These are phyloP conservation scores for Ottelia alismoides DNA, from an alignment of 106 monocot genomes.

Conservation along the genomic window DNA sequence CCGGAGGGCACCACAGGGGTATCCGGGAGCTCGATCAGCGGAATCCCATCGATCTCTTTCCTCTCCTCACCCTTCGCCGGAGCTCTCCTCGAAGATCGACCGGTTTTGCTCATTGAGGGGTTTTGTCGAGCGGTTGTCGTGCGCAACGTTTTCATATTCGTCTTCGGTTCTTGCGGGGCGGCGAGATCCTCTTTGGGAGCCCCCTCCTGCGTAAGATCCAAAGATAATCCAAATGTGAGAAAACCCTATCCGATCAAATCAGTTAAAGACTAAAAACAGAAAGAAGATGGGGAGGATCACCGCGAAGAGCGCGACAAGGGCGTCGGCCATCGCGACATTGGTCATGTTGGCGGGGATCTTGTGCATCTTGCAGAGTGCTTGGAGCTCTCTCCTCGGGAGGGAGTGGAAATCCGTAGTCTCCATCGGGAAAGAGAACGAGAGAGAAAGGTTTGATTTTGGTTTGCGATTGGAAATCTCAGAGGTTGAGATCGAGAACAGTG, in stretches of 20 bases:
- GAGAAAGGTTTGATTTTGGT: too few species aligned
- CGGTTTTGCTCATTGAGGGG: background rate
- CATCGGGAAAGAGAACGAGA: conserved; percentile 10
- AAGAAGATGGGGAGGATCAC: conserved; percentile 9
- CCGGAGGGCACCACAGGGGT: background rate
- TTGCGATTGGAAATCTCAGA: too few species aligned
- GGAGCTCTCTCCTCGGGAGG: conserved; percentile 55
- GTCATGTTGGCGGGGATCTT: conserved; percentile 60
- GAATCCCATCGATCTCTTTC: conserved; percentile 7
- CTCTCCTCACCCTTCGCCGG: too few species aligned
- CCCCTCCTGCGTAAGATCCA: conserved; percentile 10
- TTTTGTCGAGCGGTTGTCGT: background rate
- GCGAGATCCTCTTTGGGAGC: conserved; percentile 4
- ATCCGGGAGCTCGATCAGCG: background rate
- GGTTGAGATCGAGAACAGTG: background rate
- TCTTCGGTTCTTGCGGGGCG: background rate
- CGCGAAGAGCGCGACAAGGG: conserved; percentile 30
- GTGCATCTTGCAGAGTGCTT: conserved; percentile 81
- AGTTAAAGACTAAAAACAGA: background rate
- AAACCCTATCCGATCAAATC: too few species aligned
- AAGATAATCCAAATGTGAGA: too few species aligned
- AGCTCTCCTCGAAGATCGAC: background rate
- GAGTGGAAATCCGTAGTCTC: conserved; percentile 11
- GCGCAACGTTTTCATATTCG: background rate
- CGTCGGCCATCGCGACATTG: conserved; percentile 78